A percentile compares a stretch with the other conserved stretches of the same genome.
phyloP scores from a whole-genome alignment of 2,329 filamentous ascomycete genomes.

The Exophiala calicioides region DNA sequence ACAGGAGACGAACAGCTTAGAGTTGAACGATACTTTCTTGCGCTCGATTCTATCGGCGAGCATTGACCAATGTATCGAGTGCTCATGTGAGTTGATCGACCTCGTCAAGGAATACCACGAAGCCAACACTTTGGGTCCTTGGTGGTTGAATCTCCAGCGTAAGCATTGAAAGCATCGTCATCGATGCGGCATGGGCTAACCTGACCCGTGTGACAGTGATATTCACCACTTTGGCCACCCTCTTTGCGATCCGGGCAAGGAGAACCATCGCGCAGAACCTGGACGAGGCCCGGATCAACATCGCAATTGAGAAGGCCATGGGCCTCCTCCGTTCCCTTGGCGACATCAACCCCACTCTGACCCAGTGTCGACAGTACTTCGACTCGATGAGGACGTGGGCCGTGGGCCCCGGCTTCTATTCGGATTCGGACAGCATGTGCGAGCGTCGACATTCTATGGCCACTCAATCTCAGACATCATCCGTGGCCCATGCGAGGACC shows the following conservation, averaged over 20 bases:
- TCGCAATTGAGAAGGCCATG: slow-evolving; percentile 4
- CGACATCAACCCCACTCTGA: slow-evolving; percentile 8
- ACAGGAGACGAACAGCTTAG: not conserved
- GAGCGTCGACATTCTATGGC: not conserved
- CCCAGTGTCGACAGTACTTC: slow-evolving; percentile 6
- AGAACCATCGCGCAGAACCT: not conserved
- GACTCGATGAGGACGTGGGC: slow-evolving; percentile 1
- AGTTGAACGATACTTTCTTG: not conserved
- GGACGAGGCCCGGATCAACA: not conserved
- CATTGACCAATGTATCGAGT: slow-evolving; percentile 6
- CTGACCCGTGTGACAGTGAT: not conserved
- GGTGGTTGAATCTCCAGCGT: slow-evolving; percentile 7
- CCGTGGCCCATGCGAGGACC: not conserved
- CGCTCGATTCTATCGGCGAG: not conserved
- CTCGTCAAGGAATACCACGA: slow-evolving; percentile 5
- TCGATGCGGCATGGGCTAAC: not conserved
- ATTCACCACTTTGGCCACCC: slow-evolving; percentile 2
- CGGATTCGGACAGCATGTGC: not conserved
- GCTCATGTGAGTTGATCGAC: not conserved
- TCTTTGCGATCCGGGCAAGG: slow-evolving; percentile 3
- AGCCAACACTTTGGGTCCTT: slow-evolving; percentile 2
- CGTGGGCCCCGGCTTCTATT: not conserved
- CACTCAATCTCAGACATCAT: not conserved
- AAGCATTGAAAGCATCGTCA: not conserved
- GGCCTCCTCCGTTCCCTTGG: slow-evolving; percentile 5